These are phyloP conservation scores for Saccharomyces hybrid DNA, from an alignment of 1,139 yeast species.

Conservation along the genomic window DNA sequence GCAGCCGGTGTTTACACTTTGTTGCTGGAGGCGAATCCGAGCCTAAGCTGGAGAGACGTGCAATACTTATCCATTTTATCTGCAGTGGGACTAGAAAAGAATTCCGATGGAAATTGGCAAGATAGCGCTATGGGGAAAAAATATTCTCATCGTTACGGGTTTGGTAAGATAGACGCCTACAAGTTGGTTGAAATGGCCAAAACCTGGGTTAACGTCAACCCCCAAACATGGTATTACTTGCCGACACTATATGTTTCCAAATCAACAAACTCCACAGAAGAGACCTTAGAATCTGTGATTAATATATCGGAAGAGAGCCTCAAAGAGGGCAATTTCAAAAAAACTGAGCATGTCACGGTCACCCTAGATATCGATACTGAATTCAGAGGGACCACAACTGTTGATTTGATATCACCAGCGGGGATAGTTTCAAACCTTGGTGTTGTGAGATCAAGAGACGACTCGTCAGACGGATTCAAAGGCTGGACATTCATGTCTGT, in stretches of 20 bases:
- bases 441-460: constrained; percentile 56
- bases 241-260: constrained; percentile 20
- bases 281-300: constrained; percentile 37
- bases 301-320: constrained; percentile 45
- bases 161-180: constrained; percentile 85
- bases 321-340: constrained; percentile 50
- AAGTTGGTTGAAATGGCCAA: constrained; percentile 65
- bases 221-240: constrained; percentile 76
- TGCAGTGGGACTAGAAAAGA: constrained; percentile 55
- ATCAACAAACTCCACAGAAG: constrained; percentile 20
- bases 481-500: constrained; percentile 97
- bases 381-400: constrained; percentile 62
- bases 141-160: constrained; percentile 85
- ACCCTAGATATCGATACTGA: constrained; percentile 61
- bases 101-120: constrained; percentile 65
- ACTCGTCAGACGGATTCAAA: constrained; percentile 48
- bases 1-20: constrained; percentile 92
- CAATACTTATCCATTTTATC: constrained; percentile 75
- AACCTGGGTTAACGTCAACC: constrained; percentile 77
- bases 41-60: constrained; percentile 91
- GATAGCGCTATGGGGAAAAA: constrained; percentile 44
- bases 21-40: constrained; percentile 73
- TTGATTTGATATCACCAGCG: constrained; percentile 62
- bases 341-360: constrained; percentile 80
- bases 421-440: constrained; percentile 74